Conservation (phyloP, 805 yeast genomes). For the Metschnikowia proteae region DNA sequence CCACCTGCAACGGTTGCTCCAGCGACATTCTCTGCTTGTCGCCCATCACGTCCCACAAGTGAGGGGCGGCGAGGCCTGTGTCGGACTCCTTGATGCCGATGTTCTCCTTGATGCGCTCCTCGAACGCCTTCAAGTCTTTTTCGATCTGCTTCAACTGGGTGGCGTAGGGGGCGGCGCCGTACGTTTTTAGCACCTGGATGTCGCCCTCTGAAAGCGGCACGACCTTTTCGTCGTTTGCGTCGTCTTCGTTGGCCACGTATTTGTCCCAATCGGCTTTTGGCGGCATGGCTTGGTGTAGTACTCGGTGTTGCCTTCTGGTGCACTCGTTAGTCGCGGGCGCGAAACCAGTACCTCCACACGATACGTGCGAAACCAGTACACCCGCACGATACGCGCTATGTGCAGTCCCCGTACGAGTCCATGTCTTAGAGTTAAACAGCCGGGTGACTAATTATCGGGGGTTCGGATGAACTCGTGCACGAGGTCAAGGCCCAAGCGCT, state of each 20-base stretch:
- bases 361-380: neutral
- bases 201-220: conserved; percentile 93
- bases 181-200: conserved; percentile 93
- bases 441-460: neutral
- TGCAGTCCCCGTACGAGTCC: no score
- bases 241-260: conserved; percentile 73
- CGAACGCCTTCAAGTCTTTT: conserved; percentile 80
- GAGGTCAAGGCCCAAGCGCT: conserved; percentile 6
- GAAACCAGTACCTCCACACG: no score
- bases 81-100: conserved; percentile 93
- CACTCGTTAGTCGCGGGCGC: conserved; percentile 1
- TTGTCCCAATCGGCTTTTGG: conserved; percentile 99
- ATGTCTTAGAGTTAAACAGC: no score
- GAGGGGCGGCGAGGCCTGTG: conserved; percentile 97
- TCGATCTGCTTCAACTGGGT: conserved; percentile 75
- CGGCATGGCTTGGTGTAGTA: conserved; percentile 53
- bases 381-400: neutral
- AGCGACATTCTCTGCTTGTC: conserved; percentile 90
- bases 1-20: conserved; percentile 97
- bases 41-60: conserved; percentile 95
- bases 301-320: conserved; percentile 2
- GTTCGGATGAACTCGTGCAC: neutral
- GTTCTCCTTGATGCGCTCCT: conserved; percentile 85
- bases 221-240: conserved; percentile 61
- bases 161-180: conserved; percentile 97